phyloP scores from a whole-genome alignment of 2,329 filamentous ascomycete genomes.

The Arthrobotrys conoides region DNA sequence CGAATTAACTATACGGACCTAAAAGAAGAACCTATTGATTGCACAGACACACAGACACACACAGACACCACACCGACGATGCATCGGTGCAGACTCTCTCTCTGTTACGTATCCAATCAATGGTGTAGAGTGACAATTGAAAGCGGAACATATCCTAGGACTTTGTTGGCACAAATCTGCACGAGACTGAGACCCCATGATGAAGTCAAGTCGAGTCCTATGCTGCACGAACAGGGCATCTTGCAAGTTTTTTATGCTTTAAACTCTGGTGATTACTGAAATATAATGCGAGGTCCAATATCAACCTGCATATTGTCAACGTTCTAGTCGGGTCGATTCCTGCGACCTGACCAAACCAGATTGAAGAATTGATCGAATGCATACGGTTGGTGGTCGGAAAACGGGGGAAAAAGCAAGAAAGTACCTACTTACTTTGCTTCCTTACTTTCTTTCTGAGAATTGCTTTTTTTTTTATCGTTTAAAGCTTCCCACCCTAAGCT shows the following conservation, averaged over 20 bases:
- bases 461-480: conserved; percentile 29
- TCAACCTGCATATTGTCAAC: conserved; percentile 49
- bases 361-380: conserved; percentile 29
- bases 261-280: conserved; percentile 47
- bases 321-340: conserved; percentile 59
- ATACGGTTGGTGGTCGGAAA: conserved; percentile 1
- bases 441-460: too few relatives aligned
- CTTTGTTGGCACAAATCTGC: conserved; percentile 31
- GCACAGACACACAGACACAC: not conserved
- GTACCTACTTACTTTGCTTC: too few relatives aligned
- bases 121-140: conserved; percentile 6
- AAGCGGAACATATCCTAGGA: conserved; percentile 33
- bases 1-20: conserved; percentile 4
- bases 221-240: conserved; percentile 46
- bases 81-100: not conserved
- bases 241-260: conserved; percentile 48
- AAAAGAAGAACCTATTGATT: not conserved
- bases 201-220: conserved; percentile 31
- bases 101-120: conserved; percentile 17
- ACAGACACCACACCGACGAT: not conserved
- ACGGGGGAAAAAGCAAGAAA: conserved; percentile 33
- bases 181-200: conserved; percentile 54
- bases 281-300: conserved; percentile 53
- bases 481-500: conserved; percentile 19
- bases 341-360: conserved; percentile 32